Base-by-base conservation (phyloP, 306 rosid species). In the Cicer arietinum region DNA sequence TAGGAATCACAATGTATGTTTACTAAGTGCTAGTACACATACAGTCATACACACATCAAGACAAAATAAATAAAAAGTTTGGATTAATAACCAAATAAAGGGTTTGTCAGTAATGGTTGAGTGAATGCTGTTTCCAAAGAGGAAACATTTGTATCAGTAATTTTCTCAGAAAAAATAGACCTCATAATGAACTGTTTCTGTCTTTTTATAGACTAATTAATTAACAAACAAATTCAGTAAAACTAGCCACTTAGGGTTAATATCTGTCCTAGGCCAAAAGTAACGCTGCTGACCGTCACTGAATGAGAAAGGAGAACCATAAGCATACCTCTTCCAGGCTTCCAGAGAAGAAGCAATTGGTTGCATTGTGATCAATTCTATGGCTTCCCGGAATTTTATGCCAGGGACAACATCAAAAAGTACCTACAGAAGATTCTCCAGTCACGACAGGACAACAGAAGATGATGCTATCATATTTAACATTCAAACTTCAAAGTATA, bases 381-480 rank as follows among this genome's bases (percentile, higher is more conserved):
- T 85, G 73, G 97, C 94, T 89, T 91, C 97, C 83, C 88, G 85
- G 81, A 90, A 94, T 84, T 83, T 90, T 74, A 94, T 91, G 85
- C 92, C 89, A 14, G 97, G 98, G 79, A 94, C 97, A 81, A 94
- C 93, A 87, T 94, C 98, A 89, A 94, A 94, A 84, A 94, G 84
- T 67, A 94, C 98, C 98, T 94, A 82, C 85, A 84, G 68, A 85
- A 82, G 75, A 84, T 58, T 63, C 69, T 76, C 73, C 54, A 14
- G 77, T 81, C 86, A 88, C 44, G 63, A 63, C 45, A 12, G 25
- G 50, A 68, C 62, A 77, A 59, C 47, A 78, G 39, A 84, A 73
- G 45, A 77, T 73, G 57, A 41, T 45, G 77, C 42, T 52, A 47
- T 17, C 73, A 84, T 73, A 61, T 61, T 44, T 51, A 77, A 81